Base-by-base conservation (phyloP, 352 stramenopile species). In the Peronospora destructor region DNA sequence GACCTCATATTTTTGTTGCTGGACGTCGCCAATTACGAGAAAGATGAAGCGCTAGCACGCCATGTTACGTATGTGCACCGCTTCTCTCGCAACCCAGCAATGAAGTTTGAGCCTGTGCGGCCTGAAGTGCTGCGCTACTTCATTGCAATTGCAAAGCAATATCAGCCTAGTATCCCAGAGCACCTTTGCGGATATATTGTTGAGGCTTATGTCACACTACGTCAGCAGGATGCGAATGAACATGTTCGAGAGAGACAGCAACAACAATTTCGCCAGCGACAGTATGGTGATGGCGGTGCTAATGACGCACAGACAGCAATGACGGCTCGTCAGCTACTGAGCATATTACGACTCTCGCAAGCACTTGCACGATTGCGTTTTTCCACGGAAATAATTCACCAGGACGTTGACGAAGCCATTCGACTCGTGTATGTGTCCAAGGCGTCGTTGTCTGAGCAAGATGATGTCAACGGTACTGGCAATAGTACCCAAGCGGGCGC, bases 1-100 rank as follows among this genome's bases (percentile, higher is more conserved):
- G 97, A 99, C 71, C 66, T 99, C 25, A 76, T 99, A 39, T 99
- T 99, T 64, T 65, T 99, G 34, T 87, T 99, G 50, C 68, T 99
- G 28, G 97, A 99, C 64, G 69, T 95, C 26, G 91, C 94, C 14
- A 94, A 98, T 56, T 84, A 90, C 49, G 79, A 95, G 37, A 94
- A 89, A 37, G 92, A 98, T 53, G 85, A 90, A 43, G 87, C 87
- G 9, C 74, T 98, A 12, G 87, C 91, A 6, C 68, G 84, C 23
- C 92, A 98, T 62, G 87, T 98, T 11, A 96, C 88, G 11, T 94
- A 90, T 51, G 91, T 98, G 9, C 92, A 98, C 60, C 84, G 82
- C n/a, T 91, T 80, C 41, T 71, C 65, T 7, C 80, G 77, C 40
- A 95, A 96, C 61, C 87, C 90, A 1, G 83, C 89, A 13, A 93